Evolutionary conservation across 345 rosid species (phyloP), one percentile per base, ranked within the genome.

Genomic region (Streptanthus diversifolius): DNA sequence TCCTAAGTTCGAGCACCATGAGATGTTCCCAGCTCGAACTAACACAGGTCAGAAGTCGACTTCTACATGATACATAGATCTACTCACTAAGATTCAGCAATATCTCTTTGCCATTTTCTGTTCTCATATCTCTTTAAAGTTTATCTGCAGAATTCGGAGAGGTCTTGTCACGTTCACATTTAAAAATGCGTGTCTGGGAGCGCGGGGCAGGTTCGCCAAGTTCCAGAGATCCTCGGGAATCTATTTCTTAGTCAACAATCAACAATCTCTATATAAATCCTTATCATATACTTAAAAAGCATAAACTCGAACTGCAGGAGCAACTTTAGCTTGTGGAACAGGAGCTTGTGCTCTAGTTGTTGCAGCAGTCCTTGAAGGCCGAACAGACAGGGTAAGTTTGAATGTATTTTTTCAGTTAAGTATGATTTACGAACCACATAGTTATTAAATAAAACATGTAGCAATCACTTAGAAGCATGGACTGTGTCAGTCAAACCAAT

Each of bases 171-270:
- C 87, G 78, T 74, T 83, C 91, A 17, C 98, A 86, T 72, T 83
- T 92, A 67, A 95, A 90, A 84, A 92, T 95, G 97, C 91, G 90
- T 47, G 98, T 92, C 19, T 92, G 99, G 99, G 99, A 95, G 82
- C 98, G 97, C 6, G 98, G 99, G 11, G 97, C 98, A 76, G 97
- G 97, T 90, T 61, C 73, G 84, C 68, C 63, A 5, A 72, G 36
- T 15, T 35, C 41, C 24, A 4, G n/a, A n/a, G n/a, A n/a, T n/a
- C n/a, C n/a, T n/a, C n/a, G n/a, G 8, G 11, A 27, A 29, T 63
- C 18, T 33, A 9, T 6, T 17, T 33, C 45, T 21, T 19, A 27
- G 21, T 22, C 0, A 13, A 43, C 41, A 33, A 27, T 18, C 27
- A 37, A 10, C 63, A 22, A 11, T 41, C 43, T 61, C n/a, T 62